Evolutionary conservation across 2,329 filamentous ascomycete genomes (phyloP).

Genomic region (Paracoccidioides lutzii): DNA sequence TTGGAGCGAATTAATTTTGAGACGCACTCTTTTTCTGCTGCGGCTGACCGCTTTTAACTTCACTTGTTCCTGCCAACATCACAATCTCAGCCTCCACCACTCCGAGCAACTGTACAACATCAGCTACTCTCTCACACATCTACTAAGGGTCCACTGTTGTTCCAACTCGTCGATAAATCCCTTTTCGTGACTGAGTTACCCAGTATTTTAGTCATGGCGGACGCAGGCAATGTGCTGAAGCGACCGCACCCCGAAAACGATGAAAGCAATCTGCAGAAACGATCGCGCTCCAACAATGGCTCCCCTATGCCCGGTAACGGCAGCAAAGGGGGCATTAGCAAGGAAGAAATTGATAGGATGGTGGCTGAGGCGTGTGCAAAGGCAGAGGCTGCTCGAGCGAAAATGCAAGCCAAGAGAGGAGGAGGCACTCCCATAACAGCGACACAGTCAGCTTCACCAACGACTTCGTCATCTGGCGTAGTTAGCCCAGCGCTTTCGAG

Average conservation of each 20-base stretch:
- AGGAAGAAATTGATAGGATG: slow-evolving; percentile 36
- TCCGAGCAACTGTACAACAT: background rate
- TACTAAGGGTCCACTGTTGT: background rate
- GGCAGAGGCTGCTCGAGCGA: slow-evolving; percentile 37
- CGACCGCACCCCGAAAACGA: slow-evolving; percentile 37
- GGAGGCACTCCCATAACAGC: slow-evolving; percentile 13
- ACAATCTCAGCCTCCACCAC: background rate
- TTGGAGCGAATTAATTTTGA: slow-evolving; percentile 5
- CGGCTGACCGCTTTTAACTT: slow-evolving; percentile 18
- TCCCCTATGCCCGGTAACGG: slow-evolving; percentile 33
- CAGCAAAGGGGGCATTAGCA: slow-evolving; percentile 18
- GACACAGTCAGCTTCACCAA: slow-evolving; percentile 24
- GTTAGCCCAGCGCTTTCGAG: slow-evolving; percentile 42
- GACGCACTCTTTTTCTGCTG: slow-evolving; percentile 29
- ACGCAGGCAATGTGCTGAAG: slow-evolving; percentile 34
- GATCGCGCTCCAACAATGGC: slow-evolving; percentile 38
- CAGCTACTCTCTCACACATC: background rate
- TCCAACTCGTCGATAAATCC: slow-evolving; percentile 1
- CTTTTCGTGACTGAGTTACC: slow-evolving; percentile 6
- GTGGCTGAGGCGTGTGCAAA: slow-evolving; percentile 37
- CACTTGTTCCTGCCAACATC: background rate
- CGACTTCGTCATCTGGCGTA: slow-evolving; percentile 19
- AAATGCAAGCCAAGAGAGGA: slow-evolving; percentile 29
- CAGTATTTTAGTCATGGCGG: slow-evolving; percentile 26
- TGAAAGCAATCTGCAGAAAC: slow-evolving; percentile 33